phyloP scores from a whole-genome alignment of 202 grass and related monocot genomes.

The Eragrostis tef region DNA sequence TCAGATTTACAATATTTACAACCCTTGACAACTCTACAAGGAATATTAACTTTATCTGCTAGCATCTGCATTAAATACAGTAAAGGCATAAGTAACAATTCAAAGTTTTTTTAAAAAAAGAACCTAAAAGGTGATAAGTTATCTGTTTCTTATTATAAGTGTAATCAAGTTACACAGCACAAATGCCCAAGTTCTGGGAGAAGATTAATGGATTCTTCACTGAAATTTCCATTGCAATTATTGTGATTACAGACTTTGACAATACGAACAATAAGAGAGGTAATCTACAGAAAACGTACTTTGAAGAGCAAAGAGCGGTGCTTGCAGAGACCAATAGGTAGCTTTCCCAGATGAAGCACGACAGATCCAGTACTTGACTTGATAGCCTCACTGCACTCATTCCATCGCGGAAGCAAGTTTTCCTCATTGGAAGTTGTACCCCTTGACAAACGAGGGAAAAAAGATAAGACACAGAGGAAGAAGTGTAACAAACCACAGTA shows the following conservation, averaged over 20 bases:
- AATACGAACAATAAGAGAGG: conserved; percentile 23
- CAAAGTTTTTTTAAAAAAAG: not conserved
- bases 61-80: conserved; percentile 61
- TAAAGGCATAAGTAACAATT: conserved; percentile 1
- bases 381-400: conserved; percentile 60
- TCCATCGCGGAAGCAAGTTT: conserved; percentile 69
- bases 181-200: not conserved
- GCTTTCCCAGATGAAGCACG: conserved; percentile 70
- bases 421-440: conserved; percentile 70
- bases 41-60: conserved; percentile 82
- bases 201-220: conserved; percentile 1
- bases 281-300: conserved; percentile 46
- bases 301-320: conserved; percentile 96
- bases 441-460: conserved; percentile 42
- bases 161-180: conserved; percentile 1
- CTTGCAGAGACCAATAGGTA: conserved; percentile 83
- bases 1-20: conserved; percentile 92
- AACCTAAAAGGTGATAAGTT: not conserved
- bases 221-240: not conserved
- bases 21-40: conserved; percentile 91
- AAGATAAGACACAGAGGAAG: not conserved
- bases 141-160: not conserved
- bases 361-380: conserved; percentile 72
- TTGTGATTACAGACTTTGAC: not conserved
- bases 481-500: not conserved